Conservation (phyloP, 2,329 filamentous ascomycete species). For the Blastomyces gilchristii region DNA sequence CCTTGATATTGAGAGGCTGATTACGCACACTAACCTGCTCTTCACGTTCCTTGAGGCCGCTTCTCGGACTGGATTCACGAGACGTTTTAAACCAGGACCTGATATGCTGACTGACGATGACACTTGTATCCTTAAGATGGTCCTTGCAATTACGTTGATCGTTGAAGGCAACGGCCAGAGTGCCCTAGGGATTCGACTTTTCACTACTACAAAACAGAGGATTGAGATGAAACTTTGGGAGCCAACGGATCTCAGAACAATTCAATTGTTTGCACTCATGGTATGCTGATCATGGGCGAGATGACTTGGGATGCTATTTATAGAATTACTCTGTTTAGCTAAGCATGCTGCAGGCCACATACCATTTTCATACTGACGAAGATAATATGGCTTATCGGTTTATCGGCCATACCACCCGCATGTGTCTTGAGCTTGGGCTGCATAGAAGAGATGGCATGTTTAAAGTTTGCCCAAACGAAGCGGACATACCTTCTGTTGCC, state of each 20-base stretch:
- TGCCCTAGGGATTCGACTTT: slow-evolving; percentile 60
- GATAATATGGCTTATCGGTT: slow-evolving; percentile 79
- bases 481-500: slow-evolving; percentile 57
- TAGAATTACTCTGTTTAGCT: not conserved
- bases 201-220: slow-evolving; percentile 61
- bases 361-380: slow-evolving; percentile 76
- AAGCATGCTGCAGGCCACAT: slow-evolving; percentile 47
- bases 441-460: slow-evolving; percentile 66
- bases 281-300: slow-evolving; percentile 1
- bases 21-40: slow-evolving; percentile 58
- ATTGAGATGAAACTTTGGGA: slow-evolving; percentile 55
- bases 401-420: slow-evolving; percentile 69
- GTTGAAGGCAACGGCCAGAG: slow-evolving; percentile 73
- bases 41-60: slow-evolving; percentile 64
- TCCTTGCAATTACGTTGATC: slow-evolving; percentile 66
- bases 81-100: slow-evolving; percentile 43
- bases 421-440: slow-evolving; percentile 74
- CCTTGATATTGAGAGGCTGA: slow-evolving; percentile 60
- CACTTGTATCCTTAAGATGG: slow-evolving; percentile 66
- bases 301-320: not conserved
- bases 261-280: not conserved
- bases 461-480: slow-evolving; percentile 55
- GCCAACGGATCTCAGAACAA: slow-evolving; percentile 45
- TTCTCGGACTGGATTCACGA: slow-evolving; percentile 48
- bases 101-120: slow-evolving; percentile 54